Evolutionary conservation across 2,329 filamentous ascomycete genomes (phyloP), one percentile per base, ranked within the genome.

Genomic region (Aureobasidium pullulans): DNA sequence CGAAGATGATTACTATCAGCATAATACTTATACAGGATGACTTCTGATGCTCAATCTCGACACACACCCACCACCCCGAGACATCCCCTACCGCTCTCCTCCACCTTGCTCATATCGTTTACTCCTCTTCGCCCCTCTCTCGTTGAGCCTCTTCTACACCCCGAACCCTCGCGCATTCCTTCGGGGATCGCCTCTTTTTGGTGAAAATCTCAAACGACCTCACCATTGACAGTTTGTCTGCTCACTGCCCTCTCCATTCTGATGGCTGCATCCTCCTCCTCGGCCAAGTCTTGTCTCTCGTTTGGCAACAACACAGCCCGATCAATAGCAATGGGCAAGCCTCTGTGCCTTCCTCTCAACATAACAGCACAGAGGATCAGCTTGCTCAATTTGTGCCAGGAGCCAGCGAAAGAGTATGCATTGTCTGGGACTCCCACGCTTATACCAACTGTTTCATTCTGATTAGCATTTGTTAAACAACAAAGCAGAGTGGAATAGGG

Each of bases 311-410:
- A 57, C 2, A 77, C 70, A 2, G 75, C 75, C 63, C 72, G 71
- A 67, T 84, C 81, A 62, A 84, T 78, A 48, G 78, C 77, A 36
- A 81, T 79, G 0, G 81, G 81, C 62, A 84, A 66, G 11, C 79
- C 80, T 44, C 81, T 71, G 71, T 84, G 81, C 39, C 81, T 67
- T 1, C 81, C 81, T 59, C 81, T 69, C 29, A 83, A 68, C 81
- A 83, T 83, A 54, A 83, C 77, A 3, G 75, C 75, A 62, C 79
- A 81, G 19, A 83, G 68, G 1, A 84, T 75, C 46, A 84, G 65
- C 68, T 84, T 84, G 64, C 78, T 80, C 53, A 79, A 66, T 4
- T 67, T 73, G 34, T 75, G 73, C 72, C 80, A 81, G 40, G 72
- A 66, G 4, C 79, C 80, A 23, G 69, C 77, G 60, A 81, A 80